These are phyloP conservation scores for Talaromyces atroroseus DNA, from an alignment of 2,329 filamentous ascomycete genomes.

Conservation along the genomic window DNA sequence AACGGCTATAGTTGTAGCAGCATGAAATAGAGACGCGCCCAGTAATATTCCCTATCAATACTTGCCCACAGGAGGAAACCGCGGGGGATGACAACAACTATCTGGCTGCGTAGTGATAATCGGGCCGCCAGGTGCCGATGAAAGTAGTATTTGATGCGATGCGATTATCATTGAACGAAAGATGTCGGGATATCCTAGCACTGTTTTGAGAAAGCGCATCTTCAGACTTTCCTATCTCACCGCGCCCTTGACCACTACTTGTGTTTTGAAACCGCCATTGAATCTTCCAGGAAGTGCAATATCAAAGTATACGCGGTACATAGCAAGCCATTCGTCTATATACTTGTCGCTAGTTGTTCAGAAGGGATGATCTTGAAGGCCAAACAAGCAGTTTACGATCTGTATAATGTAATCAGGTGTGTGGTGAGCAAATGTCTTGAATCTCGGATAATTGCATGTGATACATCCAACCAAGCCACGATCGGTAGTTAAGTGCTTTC, in stretches of 20 bases:
- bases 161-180: too few species aligned
- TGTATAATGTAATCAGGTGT: conserved; percentile 4
- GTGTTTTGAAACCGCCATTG: neutral
- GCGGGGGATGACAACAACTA: neutral
- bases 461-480: conserved; percentile 10
- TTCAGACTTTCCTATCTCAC: neutral
- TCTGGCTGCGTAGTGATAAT: neutral
- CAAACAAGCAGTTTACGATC: neutral
- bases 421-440: neutral
- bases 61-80: too few species aligned
- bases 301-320: neutral
- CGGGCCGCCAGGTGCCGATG: neutral
- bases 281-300: neutral
- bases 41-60: too few species aligned
- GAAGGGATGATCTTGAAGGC: conserved; percentile 1
- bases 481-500: neutral
- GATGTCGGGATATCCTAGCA: too few species aligned
- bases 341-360: neutral
- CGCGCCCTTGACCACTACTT: neutral
- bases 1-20: too few species aligned
- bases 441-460: conserved; percentile 4
- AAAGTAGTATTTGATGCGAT: neutral
- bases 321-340: neutral
- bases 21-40: too few species aligned
- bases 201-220: too few species aligned